phyloP scores from a whole-genome alignment of 306 rosid species.

The Sphenostylis stenocarpa region DNA sequence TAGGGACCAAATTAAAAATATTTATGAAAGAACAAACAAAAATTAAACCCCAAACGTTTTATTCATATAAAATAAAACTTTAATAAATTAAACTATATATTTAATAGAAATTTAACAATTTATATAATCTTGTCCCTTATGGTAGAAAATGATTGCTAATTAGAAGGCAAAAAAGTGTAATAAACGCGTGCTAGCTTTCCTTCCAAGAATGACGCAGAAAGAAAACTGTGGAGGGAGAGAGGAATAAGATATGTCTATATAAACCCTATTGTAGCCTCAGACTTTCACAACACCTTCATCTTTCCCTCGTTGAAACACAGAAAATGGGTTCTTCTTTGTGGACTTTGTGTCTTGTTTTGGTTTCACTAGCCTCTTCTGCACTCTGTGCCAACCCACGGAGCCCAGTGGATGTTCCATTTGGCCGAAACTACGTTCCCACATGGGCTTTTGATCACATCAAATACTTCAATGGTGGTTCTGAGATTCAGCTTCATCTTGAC shows the following conservation, averaged over 20 bases:
- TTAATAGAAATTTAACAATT: not conserved
- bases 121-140: not conserved
- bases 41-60: too few relatives aligned
- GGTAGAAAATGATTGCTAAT: not conserved
- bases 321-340: constrained; percentile 37
- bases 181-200: not conserved
- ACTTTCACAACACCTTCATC: not conserved
- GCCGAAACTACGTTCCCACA: constrained; percentile 63
- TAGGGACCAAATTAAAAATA: too few relatives aligned
- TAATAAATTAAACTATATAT: too few relatives aligned
- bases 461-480: constrained; percentile 58
- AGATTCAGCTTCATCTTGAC: constrained; percentile 61
- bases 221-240: not conserved
- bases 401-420: constrained; percentile 54
- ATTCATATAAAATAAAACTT: too few relatives aligned
- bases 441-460: constrained; percentile 83
- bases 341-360: constrained; percentile 25
- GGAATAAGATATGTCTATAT: not conserved
- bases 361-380: constrained; percentile 30
- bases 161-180: not conserved
- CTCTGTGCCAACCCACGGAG: constrained; percentile 40
- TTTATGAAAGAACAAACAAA: too few relatives aligned
- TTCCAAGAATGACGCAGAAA: not conserved
- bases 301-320: not conserved
- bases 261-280: not conserved